Conservation (phyloP, 306 rosid species). For the Ceratonia siliqua region DNA sequence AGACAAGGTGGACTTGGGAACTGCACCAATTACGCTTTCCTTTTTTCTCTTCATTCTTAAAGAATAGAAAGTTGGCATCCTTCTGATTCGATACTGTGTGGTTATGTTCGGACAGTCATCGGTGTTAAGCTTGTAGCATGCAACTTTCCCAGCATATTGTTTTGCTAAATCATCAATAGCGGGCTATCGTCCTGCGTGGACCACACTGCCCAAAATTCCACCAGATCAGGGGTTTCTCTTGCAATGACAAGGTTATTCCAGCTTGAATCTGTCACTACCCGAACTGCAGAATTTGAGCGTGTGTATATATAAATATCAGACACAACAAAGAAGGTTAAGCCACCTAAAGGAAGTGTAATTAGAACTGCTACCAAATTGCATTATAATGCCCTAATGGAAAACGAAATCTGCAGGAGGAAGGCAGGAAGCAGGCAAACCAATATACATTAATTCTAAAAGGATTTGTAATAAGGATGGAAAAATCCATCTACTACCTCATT, state of each 20-base stretch:
- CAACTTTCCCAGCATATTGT: slow-evolving; percentile 75
- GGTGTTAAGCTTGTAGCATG: slow-evolving; percentile 78
- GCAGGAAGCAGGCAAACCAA: neutral
- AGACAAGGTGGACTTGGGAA: slow-evolving; percentile 81
- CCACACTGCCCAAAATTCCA: slow-evolving; percentile 99
- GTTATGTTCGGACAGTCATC: slow-evolving; percentile 76
- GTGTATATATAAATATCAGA: slow-evolving; percentile 22
- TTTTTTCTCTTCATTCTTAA: slow-evolving; percentile 85
- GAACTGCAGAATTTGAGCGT: slow-evolving; percentile 52
- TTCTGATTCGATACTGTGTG: slow-evolving; percentile 79
- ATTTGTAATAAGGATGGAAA: slow-evolving; percentile 1
- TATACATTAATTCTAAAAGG: neutral
- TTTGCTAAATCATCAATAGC: slow-evolving; percentile 74
- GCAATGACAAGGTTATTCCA: slow-evolving; percentile 70
- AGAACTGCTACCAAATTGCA: neutral
- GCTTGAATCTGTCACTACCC: slow-evolving; percentile 71
- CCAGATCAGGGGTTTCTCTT: slow-evolving; percentile 75
- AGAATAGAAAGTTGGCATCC: slow-evolving; percentile 92
- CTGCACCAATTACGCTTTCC: slow-evolving; percentile 90
- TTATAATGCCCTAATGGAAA: too few relatives aligned
- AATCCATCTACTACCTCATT: neutral
- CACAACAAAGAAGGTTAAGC: neutral
- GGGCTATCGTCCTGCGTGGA: slow-evolving; percentile 85
- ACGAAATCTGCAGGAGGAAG: neutral
- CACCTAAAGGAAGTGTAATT: neutral